Percentiles rank a stretch among this genome's conserved stretches.
phyloP scores from a whole-genome alignment of 2,329 filamentous ascomycete genomes.

The Cladosporium sp. region DNA sequence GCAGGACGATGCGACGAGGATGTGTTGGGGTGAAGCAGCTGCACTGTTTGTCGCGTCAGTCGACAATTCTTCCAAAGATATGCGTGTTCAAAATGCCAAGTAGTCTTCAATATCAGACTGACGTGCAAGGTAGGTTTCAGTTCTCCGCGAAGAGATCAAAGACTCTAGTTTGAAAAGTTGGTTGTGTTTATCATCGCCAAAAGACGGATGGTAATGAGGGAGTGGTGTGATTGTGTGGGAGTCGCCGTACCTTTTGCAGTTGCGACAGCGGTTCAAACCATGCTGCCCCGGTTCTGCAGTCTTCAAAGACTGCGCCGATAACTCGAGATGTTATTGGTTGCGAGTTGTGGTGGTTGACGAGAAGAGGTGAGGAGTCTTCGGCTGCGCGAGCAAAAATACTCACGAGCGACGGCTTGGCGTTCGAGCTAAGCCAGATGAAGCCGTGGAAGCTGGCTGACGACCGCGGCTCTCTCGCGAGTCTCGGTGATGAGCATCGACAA shows the following conservation, averaged over 20 bases:
- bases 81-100: background rate
- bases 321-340: background rate
- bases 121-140: conserved; percentile 84
- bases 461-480: background rate
- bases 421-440: background rate
- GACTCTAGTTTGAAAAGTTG: conserved; percentile 83
- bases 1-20: background rate
- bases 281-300: conserved; percentile 7
- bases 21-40: background rate
- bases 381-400: background rate
- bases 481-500: background rate
- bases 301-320: background rate
- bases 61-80: background rate
- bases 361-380: background rate
- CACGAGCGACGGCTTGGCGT: background rate
- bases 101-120: conserved; percentile 65
- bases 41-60: conserved; percentile 7
- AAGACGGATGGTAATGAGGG: conserved; percentile 3
- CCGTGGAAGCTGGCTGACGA: background rate
- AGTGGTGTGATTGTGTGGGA: background rate
- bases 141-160: conserved; percentile 74
- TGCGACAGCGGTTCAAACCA: conserved; percentile 12
- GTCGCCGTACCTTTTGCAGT: conserved; percentile 7
- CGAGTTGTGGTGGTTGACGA: conserved; percentile 1
- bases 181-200: conserved; percentile 66